phyloP scores from a whole-genome alignment of 2,329 filamentous ascomycete genomes.

The Phaeosphaeriaceae sp. region DNA sequence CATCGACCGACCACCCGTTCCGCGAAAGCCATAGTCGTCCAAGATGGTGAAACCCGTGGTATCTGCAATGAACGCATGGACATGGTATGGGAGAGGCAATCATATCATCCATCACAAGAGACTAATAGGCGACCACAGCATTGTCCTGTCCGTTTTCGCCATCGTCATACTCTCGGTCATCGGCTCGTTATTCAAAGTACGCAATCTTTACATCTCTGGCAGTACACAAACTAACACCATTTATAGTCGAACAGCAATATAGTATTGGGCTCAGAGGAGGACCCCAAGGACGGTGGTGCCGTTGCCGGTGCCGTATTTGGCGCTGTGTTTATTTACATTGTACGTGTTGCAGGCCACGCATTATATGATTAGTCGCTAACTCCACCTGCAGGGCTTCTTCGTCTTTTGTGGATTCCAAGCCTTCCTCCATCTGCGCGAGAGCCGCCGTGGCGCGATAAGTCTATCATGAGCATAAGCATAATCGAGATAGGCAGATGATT shows the following conservation, averaged over 20 bases:
- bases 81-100: conserved; percentile 70
- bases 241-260: conserved; percentile 73
- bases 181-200: conserved; percentile 74
- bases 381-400: conserved; percentile 70
- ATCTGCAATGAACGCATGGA: conserved; percentile 90
- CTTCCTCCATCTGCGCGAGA: conserved; percentile 82
- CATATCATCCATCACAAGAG: not conserved
- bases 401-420: conserved; percentile 92
- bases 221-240: conserved; percentile 23
- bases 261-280: conserved; percentile 76
- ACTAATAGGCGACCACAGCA: conserved; percentile 59
- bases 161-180: conserved; percentile 70
- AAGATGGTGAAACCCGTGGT: conserved; percentile 97
- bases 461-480: conserved; percentile 57
- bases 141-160: conserved; percentile 69
- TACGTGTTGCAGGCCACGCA: conserved; percentile 59
- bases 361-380: not conserved
- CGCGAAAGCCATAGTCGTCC: conserved; percentile 21
- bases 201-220: conserved; percentile 30
- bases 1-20: conserved; percentile 15
- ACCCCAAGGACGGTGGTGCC: conserved; percentile 73
- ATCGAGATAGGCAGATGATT: not conserved
- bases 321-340: conserved; percentile 85
- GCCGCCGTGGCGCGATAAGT: conserved; percentile 81
- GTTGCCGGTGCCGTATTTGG: conserved; percentile 87